These are phyloP conservation scores for Teunomyces barrocoloradensis DNA, from an alignment of 805 yeast genomes.

Conservation along the genomic window DNA sequence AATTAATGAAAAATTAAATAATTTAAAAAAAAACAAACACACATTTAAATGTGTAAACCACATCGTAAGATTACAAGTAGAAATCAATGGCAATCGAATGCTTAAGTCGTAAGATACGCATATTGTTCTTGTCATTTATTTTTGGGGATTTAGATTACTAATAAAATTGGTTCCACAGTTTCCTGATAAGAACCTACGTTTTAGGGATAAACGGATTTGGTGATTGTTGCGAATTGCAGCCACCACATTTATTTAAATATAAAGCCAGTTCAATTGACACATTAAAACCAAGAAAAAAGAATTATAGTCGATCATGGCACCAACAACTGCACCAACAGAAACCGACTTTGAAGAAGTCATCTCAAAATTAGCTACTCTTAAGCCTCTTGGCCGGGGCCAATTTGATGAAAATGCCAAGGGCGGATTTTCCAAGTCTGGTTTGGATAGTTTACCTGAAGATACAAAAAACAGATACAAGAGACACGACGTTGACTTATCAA, in stretches of 20 bases:
- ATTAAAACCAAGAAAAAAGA: not conserved
- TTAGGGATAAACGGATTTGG: not conserved
- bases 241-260: slow-evolving; percentile 5
- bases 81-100: too few relatives aligned
- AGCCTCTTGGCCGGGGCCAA: slow-evolving; percentile 15
- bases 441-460: slow-evolving; percentile 17
- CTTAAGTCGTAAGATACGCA: too few relatives aligned
- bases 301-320: slow-evolving; percentile 12
- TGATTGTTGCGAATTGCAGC: slow-evolving; percentile 8
- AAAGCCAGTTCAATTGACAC: not conserved
- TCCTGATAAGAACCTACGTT: not conserved
- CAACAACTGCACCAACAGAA: slow-evolving; percentile 10
- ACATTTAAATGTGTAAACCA: too few relatives aligned
- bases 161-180: not conserved
- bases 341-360: slow-evolving; percentile 12
- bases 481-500: slow-evolving; percentile 23
- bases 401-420: slow-evolving; percentile 2
- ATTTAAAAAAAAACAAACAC: not conserved
- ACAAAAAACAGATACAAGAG: slow-evolving; percentile 23
- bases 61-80: too few relatives aligned
- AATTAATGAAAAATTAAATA: not conserved
- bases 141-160: too few relatives aligned
- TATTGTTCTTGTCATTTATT: too few relatives aligned
- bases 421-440: slow-evolving; percentile 5
- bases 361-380: slow-evolving; percentile 13